These are phyloP conservation scores for Coemansia pectinata DNA, from an alignment of 192 early-diverging fungal species.

Conservation along the genomic window DNA sequence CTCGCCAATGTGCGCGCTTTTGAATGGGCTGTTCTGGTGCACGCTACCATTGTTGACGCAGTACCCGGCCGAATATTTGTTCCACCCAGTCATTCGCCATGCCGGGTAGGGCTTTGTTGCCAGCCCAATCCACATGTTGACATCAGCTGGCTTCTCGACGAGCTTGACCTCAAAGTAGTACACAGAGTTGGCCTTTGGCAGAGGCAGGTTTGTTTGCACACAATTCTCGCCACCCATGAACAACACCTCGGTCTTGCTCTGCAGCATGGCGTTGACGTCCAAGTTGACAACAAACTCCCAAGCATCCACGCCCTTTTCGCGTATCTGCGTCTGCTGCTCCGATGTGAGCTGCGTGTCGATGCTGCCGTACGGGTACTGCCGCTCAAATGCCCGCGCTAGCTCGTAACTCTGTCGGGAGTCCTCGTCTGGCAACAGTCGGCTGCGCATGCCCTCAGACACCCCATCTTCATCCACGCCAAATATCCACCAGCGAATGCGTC, in stretches of 20 bases:
- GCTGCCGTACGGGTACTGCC: conserved; percentile 70
- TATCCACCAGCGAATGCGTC: conserved; percentile 22
- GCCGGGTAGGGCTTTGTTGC: conserved; percentile 74
- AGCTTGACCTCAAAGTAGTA: conserved; percentile 85
- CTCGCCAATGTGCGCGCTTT: conserved; percentile 62
- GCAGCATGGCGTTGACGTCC: conserved; percentile 63
- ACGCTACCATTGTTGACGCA: conserved; percentile 67
- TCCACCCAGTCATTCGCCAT: conserved; percentile 76
- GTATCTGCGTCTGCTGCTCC: conserved; percentile 72
- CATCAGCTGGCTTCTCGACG: conserved; percentile 69
- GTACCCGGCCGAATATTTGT: conserved; percentile 72
- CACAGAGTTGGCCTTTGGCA: conserved; percentile 77
- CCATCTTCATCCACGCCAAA: conserved; percentile 50
- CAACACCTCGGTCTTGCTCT: conserved; percentile 72
- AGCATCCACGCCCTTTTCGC: conserved; percentile 79
- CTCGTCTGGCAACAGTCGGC: conserved; percentile 52
- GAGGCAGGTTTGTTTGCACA: conserved; percentile 78
- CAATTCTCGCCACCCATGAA: conserved; percentile 71
- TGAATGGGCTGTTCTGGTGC: conserved; percentile 69
- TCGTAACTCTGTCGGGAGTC: conserved; percentile 58
- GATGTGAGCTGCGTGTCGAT: conserved; percentile 74
- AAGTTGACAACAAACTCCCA: conserved; percentile 79
- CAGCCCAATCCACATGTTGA: conserved; percentile 70
- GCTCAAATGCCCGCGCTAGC: conserved; percentile 64
- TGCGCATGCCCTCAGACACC: conserved; percentile 45